phyloP scores from a whole-genome alignment of 306 rosid species.

The Pterocarpus santalinus region DNA sequence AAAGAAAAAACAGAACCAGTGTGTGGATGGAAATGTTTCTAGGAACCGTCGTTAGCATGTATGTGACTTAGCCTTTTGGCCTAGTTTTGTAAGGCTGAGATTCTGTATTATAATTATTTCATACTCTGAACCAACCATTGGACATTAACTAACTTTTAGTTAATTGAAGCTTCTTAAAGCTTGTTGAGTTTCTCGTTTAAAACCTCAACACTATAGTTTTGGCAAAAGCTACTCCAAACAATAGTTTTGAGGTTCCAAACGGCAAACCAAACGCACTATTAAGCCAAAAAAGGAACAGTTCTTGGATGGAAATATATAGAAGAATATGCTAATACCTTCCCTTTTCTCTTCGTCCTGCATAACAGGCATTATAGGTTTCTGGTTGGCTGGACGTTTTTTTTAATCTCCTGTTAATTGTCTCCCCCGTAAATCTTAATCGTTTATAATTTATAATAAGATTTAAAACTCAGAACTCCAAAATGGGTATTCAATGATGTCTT shows the following conservation, averaged over 20 bases:
- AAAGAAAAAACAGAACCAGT: neutral
- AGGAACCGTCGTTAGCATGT: neutral
- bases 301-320: neutral
- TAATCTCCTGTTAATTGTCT: too few relatives aligned
- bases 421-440: too few relatives aligned
- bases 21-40: neutral
- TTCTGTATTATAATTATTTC: neutral
- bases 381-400: too few relatives aligned
- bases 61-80: slow-evolving; percentile 20
- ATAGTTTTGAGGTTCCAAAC: too few relatives aligned
- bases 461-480: too few relatives aligned
- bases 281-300: neutral
- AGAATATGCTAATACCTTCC: neutral
- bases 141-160: neutral
- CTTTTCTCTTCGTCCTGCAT: neutral
- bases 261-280: too few relatives aligned
- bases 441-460: too few relatives aligned
- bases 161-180: neutral
- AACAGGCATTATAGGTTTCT: neutral
- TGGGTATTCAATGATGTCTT: neutral
- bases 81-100: neutral
- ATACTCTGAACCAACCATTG: neutral
- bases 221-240: too few relatives aligned
- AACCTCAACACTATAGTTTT: too few relatives aligned
- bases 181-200: too few relatives aligned